Conservation (phyloP, 805 yeast genomes). For the Teunomyces panamensis region DNA sequence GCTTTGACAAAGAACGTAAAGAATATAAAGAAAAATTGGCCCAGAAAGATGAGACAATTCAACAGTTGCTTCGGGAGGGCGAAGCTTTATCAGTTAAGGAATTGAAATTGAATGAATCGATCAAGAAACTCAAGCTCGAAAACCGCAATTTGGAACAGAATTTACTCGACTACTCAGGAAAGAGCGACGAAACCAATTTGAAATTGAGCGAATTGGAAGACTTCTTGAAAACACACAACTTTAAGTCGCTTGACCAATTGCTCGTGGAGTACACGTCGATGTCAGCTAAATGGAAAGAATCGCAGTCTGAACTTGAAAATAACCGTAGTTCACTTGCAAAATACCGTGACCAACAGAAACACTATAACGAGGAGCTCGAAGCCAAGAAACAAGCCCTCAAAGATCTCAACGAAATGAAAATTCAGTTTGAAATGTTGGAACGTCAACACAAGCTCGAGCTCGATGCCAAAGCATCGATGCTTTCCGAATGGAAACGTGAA, state of each 20-base stretch:
- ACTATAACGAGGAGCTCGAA: constrained; percentile 21
- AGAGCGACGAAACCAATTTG: constrained; percentile 29
- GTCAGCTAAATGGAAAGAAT: constrained; percentile 10
- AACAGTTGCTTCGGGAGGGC: constrained; percentile 72
- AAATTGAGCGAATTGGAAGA: constrained; percentile 40
- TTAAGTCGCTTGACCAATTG: constrained; percentile 28
- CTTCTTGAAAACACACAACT: constrained; percentile 23
- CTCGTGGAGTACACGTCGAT: constrained; percentile 16
- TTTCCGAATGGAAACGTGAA: constrained; percentile 27
- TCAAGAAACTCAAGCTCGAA: constrained; percentile 53
- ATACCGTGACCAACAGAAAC: constrained; percentile 20
- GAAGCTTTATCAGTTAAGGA: constrained; percentile 70
- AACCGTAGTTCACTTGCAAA: constrained; percentile 13
- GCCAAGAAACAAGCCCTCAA: constrained; percentile 17
- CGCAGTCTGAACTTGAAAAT: constrained; percentile 14
- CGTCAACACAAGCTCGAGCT: constrained; percentile 32
- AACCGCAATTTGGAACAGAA: constrained; percentile 29
- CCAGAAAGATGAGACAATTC: constrained; percentile 57
- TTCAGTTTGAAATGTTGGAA: constrained; percentile 31
- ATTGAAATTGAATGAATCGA: constrained; percentile 59
- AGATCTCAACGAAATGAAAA: constrained; percentile 27
- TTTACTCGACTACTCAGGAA: constrained; percentile 26
- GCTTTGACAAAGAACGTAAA: constrained; percentile 4
- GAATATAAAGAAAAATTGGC: constrained; percentile 6
- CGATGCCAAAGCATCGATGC: constrained; percentile 30